phyloP scores from a whole-genome alignment of 2,329 filamentous ascomycete species.

The Achaetomium macrosporum region DNA sequence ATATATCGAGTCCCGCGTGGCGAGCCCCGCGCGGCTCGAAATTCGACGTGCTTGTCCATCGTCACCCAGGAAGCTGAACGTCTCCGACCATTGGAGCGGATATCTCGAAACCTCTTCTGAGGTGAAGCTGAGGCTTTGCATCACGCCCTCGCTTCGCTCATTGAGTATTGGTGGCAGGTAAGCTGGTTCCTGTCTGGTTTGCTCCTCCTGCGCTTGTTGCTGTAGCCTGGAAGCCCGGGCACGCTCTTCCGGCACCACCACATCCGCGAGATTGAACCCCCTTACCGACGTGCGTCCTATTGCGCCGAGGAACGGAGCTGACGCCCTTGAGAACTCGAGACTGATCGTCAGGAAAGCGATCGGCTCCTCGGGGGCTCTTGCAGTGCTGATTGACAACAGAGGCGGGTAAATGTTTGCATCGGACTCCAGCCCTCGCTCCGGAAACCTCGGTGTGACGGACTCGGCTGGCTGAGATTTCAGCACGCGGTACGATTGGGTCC shows the following conservation, averaged over 20 bases:
- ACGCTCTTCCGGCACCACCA: conserved; percentile 47
- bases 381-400: conserved; percentile 35
- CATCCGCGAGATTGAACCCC: conserved; percentile 47
- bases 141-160: conserved; percentile 48
- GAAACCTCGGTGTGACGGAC: conserved; percentile 42
- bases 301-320: conserved; percentile 49
- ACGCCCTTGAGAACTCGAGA: conserved; percentile 53
- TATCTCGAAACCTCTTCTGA: conserved; percentile 48
- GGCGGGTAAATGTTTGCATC: conserved; percentile 46
- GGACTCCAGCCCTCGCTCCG: conserved; percentile 44
- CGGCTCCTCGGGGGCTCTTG: conserved; percentile 46
- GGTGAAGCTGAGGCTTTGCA: conserved; percentile 49
- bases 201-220: conserved; percentile 51
- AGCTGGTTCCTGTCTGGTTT: conserved; percentile 51
- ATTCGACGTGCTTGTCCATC: conserved; percentile 48
- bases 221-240: conserved; percentile 44
- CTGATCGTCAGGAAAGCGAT: conserved; percentile 54
- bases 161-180: conserved; percentile 60
- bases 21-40: conserved; percentile 49
- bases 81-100: conserved; percentile 48
- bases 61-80: conserved; percentile 46
- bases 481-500: conserved; percentile 45
- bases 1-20: conserved; percentile 56
- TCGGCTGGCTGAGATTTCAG: conserved; percentile 51
- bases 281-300: conserved; percentile 44